Percentiles rank a stretch among this genome's conserved stretches.
Evolutionary conservation across 768 basidiomycete species (phyloP).

Genomic region (Russula sp.): DNA sequence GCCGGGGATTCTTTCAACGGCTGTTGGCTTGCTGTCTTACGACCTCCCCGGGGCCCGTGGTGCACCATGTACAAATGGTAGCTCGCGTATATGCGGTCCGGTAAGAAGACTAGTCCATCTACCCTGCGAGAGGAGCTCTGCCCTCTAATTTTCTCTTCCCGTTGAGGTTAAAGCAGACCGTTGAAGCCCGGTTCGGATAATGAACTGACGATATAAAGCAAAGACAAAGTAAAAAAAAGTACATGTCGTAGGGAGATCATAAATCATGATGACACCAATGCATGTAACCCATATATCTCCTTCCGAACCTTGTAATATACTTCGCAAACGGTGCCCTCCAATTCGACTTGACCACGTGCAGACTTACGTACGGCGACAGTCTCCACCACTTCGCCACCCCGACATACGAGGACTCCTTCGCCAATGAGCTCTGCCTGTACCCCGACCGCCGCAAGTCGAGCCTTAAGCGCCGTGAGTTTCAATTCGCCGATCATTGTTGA

Average conservation of each 20-base stretch:
- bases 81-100: too few species aligned
- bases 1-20: too few species aligned
- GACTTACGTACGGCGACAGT: constrained; percentile 88
- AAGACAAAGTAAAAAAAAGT: background rate
- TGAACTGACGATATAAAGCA: background rate
- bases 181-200: too few species aligned
- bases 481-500: constrained; percentile 98
- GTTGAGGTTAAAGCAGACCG: too few species aligned
- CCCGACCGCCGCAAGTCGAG: constrained; percentile 67
- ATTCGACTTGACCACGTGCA: constrained; percentile 76
- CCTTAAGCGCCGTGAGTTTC: constrained; percentile 84
- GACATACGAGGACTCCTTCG: constrained; percentile 90
- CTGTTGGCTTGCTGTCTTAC: too few species aligned
- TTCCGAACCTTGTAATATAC: constrained; percentile 86
- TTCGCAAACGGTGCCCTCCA: constrained; percentile 86
- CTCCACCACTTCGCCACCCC: constrained; percentile 63
- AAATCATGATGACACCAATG: constrained; percentile 66
- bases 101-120: too few species aligned
- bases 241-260: background rate
- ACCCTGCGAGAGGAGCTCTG: too few species aligned
- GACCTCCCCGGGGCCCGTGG: too few species aligned
- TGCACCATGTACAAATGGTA: too few species aligned
- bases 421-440: constrained; percentile 95
- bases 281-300: constrained; percentile 89
- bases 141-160: too few species aligned